phyloP scores from a whole-genome alignment of 139 green algal species.

The Tetratostichococcus sp. region DNA sequence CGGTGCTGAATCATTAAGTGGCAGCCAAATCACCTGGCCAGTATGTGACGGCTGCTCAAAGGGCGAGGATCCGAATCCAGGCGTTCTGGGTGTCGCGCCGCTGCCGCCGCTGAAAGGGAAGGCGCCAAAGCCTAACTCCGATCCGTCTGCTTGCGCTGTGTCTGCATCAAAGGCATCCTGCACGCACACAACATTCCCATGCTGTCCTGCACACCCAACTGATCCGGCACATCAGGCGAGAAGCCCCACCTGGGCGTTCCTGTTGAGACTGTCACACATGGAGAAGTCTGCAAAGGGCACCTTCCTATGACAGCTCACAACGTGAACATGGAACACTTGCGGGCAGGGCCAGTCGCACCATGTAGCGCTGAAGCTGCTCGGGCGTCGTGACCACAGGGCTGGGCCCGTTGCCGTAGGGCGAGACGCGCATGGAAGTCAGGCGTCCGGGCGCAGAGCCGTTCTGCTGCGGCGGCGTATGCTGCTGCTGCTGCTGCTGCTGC shows the following conservation, averaged over 20 bases:
- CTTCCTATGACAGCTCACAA: no score
- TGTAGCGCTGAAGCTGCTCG: conserved; percentile 14
- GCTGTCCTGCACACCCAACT: no score
- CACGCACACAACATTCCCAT: no score
- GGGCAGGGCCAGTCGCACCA: conserved; percentile 1
- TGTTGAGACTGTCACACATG: no score
- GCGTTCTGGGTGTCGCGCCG: not conserved
- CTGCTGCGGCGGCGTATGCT: not conserved
- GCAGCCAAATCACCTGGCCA: no score
- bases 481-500: not conserved
- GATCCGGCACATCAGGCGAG: no score
- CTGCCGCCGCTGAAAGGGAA: not conserved
- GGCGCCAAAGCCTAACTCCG: not conserved
- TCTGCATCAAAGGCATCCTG: not conserved
- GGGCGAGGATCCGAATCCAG: not conserved
- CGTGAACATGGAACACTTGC: no score
- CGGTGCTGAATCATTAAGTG: no score
- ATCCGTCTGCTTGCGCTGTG: not conserved
- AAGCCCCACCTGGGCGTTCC: no score
- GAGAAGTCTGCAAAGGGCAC: no score
- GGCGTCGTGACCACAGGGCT: conserved; percentile 7
- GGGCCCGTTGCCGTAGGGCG: not conserved
- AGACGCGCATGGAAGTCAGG: not conserved
- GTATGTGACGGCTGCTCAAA: not conserved
- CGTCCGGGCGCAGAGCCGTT: no score